Evolutionary conservation across 2,329 filamentous ascomycete genomes (phyloP), one percentile per base, ranked within the genome.

Genomic region (Pestalotiopsis fici): DNA sequence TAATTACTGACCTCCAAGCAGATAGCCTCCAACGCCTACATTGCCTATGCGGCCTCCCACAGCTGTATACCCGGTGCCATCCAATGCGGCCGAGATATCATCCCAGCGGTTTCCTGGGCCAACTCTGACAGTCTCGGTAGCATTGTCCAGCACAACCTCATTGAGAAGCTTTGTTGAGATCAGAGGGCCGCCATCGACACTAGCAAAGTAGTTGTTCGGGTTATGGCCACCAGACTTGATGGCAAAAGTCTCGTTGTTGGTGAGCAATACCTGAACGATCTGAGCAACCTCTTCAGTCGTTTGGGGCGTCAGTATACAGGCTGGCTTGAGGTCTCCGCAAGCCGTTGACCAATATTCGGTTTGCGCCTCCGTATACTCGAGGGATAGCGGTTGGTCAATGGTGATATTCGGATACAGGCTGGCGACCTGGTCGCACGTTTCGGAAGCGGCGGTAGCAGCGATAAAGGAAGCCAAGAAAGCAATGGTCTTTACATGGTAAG

Each of bases 161-260:
- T 85, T 76, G 18, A 84, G 79, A 3, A 80, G 76, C 67, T 77
- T 78, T 12, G 86, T 79, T 18, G 85, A 85, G 69, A 90, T 83
- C 4, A 86, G 74, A 1, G 86, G 78, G 0, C 85, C 85, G 2
- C 77, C 81, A 15, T 82, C 74, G 59, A 85, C 83, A 70, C 83
- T 89, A 2, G 86, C 82, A 50, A 83, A 84, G 68, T 83, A 83
- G 21, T 84, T 79, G 71, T 88, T 87, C 3, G 86, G 83, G 66
- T 85, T 86, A 75, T 90, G 87, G 1, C 87, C 88, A 31, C 87
- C 87, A 7, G 84, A 85, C 70, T 87, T 86, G 70, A 87, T 76
- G 6, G 87, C 86, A 69, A 90, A 90, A 2, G 74, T 76, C 65
- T 84, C 84, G 47, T 81, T 78, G 55, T 81, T 81, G 39, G 81